Base-by-base conservation (phyloP, 352 stramenopile genomes). In the Globisporangium paddicum region DNA sequence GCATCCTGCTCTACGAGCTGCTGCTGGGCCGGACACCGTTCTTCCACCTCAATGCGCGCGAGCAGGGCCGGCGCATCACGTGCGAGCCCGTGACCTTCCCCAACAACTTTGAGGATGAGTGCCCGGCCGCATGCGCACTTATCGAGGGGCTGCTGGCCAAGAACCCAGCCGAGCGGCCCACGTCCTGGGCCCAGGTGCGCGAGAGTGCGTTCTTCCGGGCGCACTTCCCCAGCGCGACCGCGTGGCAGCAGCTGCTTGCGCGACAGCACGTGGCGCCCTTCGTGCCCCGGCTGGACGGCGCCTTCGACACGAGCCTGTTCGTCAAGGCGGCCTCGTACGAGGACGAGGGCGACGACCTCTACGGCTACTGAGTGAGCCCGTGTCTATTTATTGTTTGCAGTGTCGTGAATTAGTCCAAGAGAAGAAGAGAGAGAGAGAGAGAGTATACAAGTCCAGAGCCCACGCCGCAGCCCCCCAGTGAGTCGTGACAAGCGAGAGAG, bases 1-100 rank as follows among this genome's bases (percentile, higher is more conserved):
- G 89, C 7, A 84, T 97, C 55, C 75, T 97, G 35, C 77, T 96
- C 71, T 96, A 95, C 67, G 89, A 97, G 64, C 55, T 97, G 34
- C 55, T 94, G 47, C 62, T 90, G 1, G 89, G 89, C 2, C 75
- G 75, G 28, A 93, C 89, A n/a, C 89, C 89, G 23, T 97, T 97
- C 55, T 93, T 87, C 67, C 78, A 91, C 52, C 69, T 79, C 18
- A 97, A 96, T 46, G 64, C 75, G 13, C 85, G 83, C 44, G 77
- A 91, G 44, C 72, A 91, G 7, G 89, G 89, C 47, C 74, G 86
- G 19, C 64, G 75, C 56, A 95, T 97, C 55, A 82, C 84, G 5
- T 68, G 62, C 1, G 79, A 87, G 10, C 63, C 70, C 2, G 75
- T 97, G 16, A 57, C 52, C 38, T 96, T 96, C 55, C 82, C 81